phyloP scores from a whole-genome alignment of 257 asterid species.

The Linaria vulgaris region DNA sequence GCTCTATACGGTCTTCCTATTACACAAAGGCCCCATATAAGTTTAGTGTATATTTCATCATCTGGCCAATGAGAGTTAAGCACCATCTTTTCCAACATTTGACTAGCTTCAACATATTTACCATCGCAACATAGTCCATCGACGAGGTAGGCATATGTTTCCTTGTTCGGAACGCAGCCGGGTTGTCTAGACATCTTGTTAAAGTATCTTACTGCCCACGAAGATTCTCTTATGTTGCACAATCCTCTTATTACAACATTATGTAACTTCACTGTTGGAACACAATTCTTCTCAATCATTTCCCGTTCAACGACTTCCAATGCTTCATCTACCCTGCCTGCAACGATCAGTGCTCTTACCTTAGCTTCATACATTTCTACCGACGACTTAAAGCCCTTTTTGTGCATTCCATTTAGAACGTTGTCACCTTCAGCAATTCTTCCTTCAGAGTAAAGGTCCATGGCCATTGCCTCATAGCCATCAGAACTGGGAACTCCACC shows the following conservation, averaged over 20 bases:
- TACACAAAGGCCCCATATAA: conserved; percentile 65
- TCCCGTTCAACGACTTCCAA: conserved; percentile 58
- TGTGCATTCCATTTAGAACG: conserved; percentile 59
- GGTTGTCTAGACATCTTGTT: conserved; percentile 55
- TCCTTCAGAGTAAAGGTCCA: conserved; percentile 69
- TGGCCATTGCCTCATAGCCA: conserved; percentile 60
- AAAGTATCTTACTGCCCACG: conserved; percentile 48
- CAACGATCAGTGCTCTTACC: conserved; percentile 47
- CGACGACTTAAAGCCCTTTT: conserved; percentile 54
- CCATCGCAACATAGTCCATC: conserved; percentile 71
- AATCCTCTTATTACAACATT: conserved; percentile 69
- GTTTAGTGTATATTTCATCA: conserved; percentile 42
- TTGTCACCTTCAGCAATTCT: conserved; percentile 61
- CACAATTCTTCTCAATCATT: conserved; percentile 52
- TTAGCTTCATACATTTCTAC: conserved; percentile 63
- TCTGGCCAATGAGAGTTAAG: conserved; percentile 54
- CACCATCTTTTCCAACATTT: conserved; percentile 65
- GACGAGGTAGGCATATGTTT: conserved; percentile 54
- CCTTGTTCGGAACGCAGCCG: conserved; percentile 62
- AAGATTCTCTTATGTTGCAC: conserved; percentile 40
- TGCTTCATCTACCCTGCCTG: conserved; percentile 56
- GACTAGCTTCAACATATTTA: conserved; percentile 65
- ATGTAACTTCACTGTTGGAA: conserved; percentile 58
- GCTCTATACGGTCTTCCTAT: conserved; percentile 59
- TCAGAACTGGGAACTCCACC: conserved; percentile 68